Evolutionary conservation across 1,139 yeast species (phyloP).

Genomic region (Kodamaea alishanica): DNA sequence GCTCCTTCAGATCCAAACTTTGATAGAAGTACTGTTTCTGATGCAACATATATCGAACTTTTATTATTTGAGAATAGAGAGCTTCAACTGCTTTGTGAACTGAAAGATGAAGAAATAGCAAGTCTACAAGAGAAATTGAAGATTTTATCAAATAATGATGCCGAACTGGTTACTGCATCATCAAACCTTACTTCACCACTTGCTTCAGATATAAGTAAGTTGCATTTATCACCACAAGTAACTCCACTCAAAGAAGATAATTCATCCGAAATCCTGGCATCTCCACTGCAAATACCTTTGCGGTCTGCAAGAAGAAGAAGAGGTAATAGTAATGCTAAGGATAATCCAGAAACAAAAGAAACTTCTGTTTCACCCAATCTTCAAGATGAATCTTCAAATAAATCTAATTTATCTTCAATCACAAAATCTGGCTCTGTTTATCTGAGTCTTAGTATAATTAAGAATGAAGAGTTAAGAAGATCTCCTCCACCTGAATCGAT

Average conservation of each 20-base stretch:
- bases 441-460: too few relatives aligned
- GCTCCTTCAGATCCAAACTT: slow-evolving; percentile 38
- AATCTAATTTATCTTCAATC: too few relatives aligned
- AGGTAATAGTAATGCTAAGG: not conserved
- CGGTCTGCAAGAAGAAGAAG: slow-evolving; percentile 20
- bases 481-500: too few relatives aligned
- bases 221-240: slow-evolving; percentile 2
- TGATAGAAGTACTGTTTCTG: slow-evolving; percentile 30
- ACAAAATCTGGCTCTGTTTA: too few relatives aligned
- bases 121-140: slow-evolving; percentile 17
- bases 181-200: not conserved
- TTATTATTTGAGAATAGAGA: slow-evolving; percentile 38
- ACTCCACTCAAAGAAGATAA: not conserved
- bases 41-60: slow-evolving; percentile 33
- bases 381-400: too few relatives aligned
- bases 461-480: too few relatives aligned
- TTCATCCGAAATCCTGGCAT: not conserved
- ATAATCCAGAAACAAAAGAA: too few relatives aligned
- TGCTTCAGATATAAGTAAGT: not conserved
- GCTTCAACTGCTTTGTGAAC: slow-evolving; percentile 17
- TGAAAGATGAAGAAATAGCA: slow-evolving; percentile 9
- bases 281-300: slow-evolving; percentile 16
- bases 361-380: too few relatives aligned
- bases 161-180: slow-evolving; percentile 3
- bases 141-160: not conserved